Evolutionary conservation across 805 yeast species (phyloP).

Genomic region (Dipodascus albidus): DNA sequence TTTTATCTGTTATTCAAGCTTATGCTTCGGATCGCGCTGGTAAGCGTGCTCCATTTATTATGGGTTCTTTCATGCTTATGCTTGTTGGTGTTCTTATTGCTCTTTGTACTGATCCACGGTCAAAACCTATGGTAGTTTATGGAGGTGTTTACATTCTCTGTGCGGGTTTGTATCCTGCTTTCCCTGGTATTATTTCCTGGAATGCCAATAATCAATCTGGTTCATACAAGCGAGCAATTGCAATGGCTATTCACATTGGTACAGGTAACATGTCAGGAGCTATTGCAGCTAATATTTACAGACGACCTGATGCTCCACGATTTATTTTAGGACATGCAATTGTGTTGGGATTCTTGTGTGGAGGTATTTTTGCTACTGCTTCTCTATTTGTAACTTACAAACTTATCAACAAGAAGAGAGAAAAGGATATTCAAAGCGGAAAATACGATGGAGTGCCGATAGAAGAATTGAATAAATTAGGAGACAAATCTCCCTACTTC

Average conservation of each 20-base stretch:
- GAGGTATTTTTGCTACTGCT: slow-evolving; percentile 17
- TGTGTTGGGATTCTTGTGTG: slow-evolving; percentile 30
- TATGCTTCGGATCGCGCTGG: slow-evolving; percentile 25
- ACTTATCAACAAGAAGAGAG: slow-evolving; percentile 18
- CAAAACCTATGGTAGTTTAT: slow-evolving; percentile 33
- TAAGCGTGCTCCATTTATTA: slow-evolving; percentile 19
- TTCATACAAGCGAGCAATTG: slow-evolving; percentile 43
- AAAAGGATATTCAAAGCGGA: slow-evolving; percentile 22
- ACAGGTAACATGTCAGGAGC: slow-evolving; percentile 59
- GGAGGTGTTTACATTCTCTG: slow-evolving; percentile 48
- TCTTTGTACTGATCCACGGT: slow-evolving; percentile 33
- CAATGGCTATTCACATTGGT: slow-evolving; percentile 45
- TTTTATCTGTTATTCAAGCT: slow-evolving; percentile 16
- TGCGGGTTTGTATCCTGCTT: slow-evolving; percentile 41
- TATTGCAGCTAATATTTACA: slow-evolving; percentile 41
- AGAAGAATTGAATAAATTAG: slow-evolving; percentile 27
- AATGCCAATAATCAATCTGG: slow-evolving; percentile 45
- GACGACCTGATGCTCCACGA: slow-evolving; percentile 39
- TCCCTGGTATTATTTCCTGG: slow-evolving; percentile 54
- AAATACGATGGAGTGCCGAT: slow-evolving; percentile 21
- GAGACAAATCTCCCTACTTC: slow-evolving; percentile 33
- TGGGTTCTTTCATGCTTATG: slow-evolving; percentile 19
- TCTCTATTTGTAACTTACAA: slow-evolving; percentile 12
- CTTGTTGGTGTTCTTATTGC: slow-evolving; percentile 31
- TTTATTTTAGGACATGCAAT: slow-evolving; percentile 39